Percentiles rank a stretch among this genome's conserved stretches.
Conservation (phyloP, 257 asterid genomes). For the Fraxinus americana region DNA sequence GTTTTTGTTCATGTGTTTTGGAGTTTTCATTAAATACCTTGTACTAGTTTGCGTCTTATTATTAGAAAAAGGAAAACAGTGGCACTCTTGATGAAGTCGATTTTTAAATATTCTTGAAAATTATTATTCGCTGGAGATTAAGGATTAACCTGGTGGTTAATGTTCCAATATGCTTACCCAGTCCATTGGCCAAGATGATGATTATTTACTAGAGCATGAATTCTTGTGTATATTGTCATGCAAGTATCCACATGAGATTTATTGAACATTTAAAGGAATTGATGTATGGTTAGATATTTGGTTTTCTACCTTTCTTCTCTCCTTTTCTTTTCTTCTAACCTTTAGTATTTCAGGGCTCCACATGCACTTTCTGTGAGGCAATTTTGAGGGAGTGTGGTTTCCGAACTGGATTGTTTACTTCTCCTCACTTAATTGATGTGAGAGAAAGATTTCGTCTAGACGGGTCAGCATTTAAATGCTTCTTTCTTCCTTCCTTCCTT, state of each 20-base stretch:
- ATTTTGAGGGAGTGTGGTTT: constrained; percentile 79
- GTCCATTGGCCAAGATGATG: not conserved
- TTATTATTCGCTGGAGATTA: not conserved
- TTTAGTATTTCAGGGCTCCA: constrained; percentile 72
- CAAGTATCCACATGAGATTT: not conserved
- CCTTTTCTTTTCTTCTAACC: constrained; percentile 18
- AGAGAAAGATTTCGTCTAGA: constrained; percentile 86
- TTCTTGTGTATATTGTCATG: not conserved
- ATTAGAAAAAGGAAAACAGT: not conserved
- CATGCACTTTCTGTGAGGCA: constrained; percentile 83
- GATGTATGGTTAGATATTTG: not conserved
- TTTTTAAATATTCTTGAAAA: not conserved
- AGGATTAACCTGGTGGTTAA: not conserved
- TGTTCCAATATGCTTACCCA: not conserved
- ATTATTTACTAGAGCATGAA: constrained; percentile 7
- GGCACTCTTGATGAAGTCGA: not conserved
- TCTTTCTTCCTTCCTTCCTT: not conserved
- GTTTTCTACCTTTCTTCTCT: constrained; percentile 4
- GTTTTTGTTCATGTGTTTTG: not conserved
- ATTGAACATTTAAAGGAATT: constrained; percentile 4
- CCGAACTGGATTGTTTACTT: constrained; percentile 85
- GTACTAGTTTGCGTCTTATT: not conserved
- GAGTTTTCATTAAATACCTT: not conserved
- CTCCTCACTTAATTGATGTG: constrained; percentile 93
- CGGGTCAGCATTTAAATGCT: constrained; percentile 53